Conservation (phyloP, 2,329 filamentous ascomycete species). For the Grosmannia penicillata region DNA sequence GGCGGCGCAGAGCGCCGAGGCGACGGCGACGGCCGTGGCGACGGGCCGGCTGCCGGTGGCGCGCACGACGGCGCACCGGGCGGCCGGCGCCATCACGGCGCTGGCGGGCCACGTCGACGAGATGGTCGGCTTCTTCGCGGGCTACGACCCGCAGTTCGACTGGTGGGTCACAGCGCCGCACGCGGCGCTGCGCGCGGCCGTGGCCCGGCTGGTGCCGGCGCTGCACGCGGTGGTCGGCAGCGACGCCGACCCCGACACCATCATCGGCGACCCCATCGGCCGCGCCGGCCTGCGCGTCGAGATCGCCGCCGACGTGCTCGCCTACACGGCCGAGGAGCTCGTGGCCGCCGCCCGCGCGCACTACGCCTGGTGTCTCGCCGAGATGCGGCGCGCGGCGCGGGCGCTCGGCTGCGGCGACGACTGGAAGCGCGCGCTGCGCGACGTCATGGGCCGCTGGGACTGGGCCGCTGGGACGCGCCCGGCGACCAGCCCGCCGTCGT, state of each 20-base stretch:
- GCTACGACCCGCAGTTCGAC: constrained; percentile 40
- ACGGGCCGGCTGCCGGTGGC: constrained; percentile 23
- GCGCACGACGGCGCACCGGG: constrained; percentile 30
- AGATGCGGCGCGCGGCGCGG: constrained; percentile 35
- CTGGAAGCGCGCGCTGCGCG: constrained; percentile 38
- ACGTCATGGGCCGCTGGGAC: constrained; percentile 39
- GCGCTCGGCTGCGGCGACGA: constrained; percentile 31
- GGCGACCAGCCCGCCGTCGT: constrained; percentile 38
- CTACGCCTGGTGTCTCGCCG: constrained; percentile 38
- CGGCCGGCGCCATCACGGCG: constrained; percentile 24
- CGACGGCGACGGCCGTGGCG: constrained; percentile 23
- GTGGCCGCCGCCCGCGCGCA: constrained; percentile 33
- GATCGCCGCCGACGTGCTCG: constrained; percentile 40
- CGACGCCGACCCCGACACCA: constrained; percentile 32
- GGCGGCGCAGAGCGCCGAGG: constrained; percentile 15
- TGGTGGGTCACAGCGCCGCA: constrained; percentile 40
- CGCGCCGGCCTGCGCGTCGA: constrained; percentile 33
- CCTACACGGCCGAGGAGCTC: constrained; percentile 41
- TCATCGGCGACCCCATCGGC: constrained; percentile 43
- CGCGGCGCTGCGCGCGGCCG: constrained; percentile 19
- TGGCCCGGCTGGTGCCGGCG: constrained; percentile 29
- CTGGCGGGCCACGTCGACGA: constrained; percentile 28
- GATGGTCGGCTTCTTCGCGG: constrained; percentile 33
- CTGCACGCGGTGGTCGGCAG: constrained; percentile 20
- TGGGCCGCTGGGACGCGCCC: constrained; percentile 36